Percentiles rank a stretch among this genome's conserved stretches.
These are phyloP conservation scores for Trichoderma simmonsii DNA, from an alignment of 2,329 filamentous ascomycete species.

Conservation along the genomic window DNA sequence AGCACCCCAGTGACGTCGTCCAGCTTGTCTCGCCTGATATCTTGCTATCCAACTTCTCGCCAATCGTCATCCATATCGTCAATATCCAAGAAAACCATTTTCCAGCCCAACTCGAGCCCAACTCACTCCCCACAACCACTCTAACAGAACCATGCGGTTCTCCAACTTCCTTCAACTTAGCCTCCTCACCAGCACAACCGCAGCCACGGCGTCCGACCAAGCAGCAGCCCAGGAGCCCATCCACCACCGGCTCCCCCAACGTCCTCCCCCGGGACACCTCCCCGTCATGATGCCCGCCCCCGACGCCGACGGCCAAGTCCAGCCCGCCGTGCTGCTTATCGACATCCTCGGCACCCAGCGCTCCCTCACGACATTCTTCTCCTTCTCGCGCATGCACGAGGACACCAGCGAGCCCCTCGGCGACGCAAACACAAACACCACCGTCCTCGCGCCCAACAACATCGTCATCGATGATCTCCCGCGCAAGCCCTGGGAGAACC, in stretches of 20 bases:
- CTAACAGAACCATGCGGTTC: conserved; percentile 10
- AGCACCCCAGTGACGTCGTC: neutral
- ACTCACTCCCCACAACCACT: neutral
- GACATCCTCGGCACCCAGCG: conserved; percentile 81
- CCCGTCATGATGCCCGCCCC: conserved; percentile 27
- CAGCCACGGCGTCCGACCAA: conserved; percentile 11
- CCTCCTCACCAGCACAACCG: neutral
- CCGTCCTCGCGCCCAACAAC: conserved; percentile 85
- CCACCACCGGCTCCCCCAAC: conserved; percentile 6
- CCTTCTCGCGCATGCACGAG: conserved; percentile 72
- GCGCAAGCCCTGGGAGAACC: conserved; percentile 82
- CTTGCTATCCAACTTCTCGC: neutral
- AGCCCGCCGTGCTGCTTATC: conserved; percentile 64
- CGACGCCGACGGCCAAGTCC: conserved; percentile 28
- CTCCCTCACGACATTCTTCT: conserved; percentile 79
- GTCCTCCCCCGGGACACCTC: conserved; percentile 23
- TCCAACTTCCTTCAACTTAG: neutral
- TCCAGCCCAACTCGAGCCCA: neutral
- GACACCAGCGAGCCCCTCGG: conserved; percentile 67
- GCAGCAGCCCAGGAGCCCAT: conserved; percentile 6
- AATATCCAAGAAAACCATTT: neutral
- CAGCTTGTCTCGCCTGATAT: neutral
- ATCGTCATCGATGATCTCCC: conserved; percentile 73
- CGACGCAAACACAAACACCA: conserved; percentile 66
- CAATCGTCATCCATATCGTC: neutral